Evolutionary conservation across 2,329 filamentous ascomycete genomes (phyloP).

Genomic region (Colletotrichum tamarilloi): DNA sequence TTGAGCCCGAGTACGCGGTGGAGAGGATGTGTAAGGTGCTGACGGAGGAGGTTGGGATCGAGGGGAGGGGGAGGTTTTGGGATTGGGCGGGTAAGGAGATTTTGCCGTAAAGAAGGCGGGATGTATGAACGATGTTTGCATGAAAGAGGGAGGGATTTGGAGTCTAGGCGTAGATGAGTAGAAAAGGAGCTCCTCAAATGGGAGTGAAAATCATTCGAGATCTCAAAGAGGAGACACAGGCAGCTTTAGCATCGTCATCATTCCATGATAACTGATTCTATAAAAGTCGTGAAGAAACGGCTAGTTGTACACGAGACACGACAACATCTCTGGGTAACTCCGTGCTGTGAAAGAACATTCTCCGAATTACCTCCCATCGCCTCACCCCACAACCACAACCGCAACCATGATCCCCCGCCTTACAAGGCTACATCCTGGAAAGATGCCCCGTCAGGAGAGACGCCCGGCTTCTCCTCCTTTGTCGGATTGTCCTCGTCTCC

Average conservation of each 20-base stretch:
- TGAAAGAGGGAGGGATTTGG: background rate
- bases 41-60: constrained; percentile 55
- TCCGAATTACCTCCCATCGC: background rate
- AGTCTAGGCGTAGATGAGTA: too few relatives aligned
- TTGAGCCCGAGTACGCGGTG: constrained; percentile 74
- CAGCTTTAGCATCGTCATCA: background rate
- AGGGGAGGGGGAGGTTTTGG: constrained; percentile 72
- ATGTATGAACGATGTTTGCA: background rate
- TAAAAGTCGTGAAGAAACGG: constrained; percentile 20
- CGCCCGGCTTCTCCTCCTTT: constrained; percentile 51
- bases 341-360: constrained; percentile 20
- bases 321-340: constrained; percentile 27
- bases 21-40: constrained; percentile 72
- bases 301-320: constrained; percentile 23
- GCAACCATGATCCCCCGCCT: constrained; percentile 3
- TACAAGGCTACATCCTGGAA: constrained; percentile 74
- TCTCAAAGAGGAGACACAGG: background rate
- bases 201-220: background rate
- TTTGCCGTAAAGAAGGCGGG: constrained; percentile 55
- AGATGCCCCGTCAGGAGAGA: constrained; percentile 66
- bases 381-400: background rate
- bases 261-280: constrained; percentile 16
- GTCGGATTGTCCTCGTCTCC: constrained; percentile 46
- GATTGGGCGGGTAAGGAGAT: constrained; percentile 77
- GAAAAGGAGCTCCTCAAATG: background rate